Evolutionary conservation across 2,329 filamentous ascomycete species (phyloP).

Genomic region (Exophiala bonariae): DNA sequence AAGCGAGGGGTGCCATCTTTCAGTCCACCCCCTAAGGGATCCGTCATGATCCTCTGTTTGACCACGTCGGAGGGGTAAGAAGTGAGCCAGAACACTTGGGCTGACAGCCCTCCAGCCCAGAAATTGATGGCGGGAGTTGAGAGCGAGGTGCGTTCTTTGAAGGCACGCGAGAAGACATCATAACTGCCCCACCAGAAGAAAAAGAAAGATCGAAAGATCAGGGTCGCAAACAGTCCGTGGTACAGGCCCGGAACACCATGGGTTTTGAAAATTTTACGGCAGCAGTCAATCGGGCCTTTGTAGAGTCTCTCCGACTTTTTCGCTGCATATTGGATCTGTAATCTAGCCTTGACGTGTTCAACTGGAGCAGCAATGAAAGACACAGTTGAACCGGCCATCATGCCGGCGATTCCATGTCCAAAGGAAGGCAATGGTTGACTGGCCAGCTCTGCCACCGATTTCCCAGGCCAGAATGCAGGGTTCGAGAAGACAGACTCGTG

Average conservation of each 20-base stretch:
- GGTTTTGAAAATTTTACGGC: conserved; percentile 57
- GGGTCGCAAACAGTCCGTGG: conserved; percentile 78
- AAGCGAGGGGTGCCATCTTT: conserved; percentile 70
- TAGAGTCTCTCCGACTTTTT: conserved; percentile 77
- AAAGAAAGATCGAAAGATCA: conserved; percentile 90
- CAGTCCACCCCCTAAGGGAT: conserved; percentile 72
- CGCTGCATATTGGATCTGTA: conserved; percentile 91
- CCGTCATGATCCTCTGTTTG: conserved; percentile 97
- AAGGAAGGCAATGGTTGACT: conserved; percentile 61
- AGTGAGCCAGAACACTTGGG: conserved; percentile 92
- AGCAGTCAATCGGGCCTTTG: conserved; percentile 81
- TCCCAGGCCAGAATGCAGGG: conserved; percentile 42
- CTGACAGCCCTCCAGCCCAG: conserved; percentile 91
- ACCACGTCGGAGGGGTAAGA: conserved; percentile 91
- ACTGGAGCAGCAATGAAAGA: conserved; percentile 90
- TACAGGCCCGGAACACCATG: conserved; percentile 83
- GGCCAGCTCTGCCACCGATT: conserved; percentile 25
- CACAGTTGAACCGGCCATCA: conserved; percentile 85
- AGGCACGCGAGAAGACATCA: conserved; percentile 72
- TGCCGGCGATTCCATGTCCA: conserved; percentile 84
- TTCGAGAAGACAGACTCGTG: conserved; percentile 74
- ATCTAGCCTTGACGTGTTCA: conserved; percentile 89
- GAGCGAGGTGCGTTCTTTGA: conserved; percentile 67
- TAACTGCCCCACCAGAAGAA: conserved; percentile 99
- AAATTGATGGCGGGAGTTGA: conserved; percentile 86